Evolutionary conservation across 768 basidiomycete species (phyloP).

Genomic region (Astraeus odoratus): DNA sequence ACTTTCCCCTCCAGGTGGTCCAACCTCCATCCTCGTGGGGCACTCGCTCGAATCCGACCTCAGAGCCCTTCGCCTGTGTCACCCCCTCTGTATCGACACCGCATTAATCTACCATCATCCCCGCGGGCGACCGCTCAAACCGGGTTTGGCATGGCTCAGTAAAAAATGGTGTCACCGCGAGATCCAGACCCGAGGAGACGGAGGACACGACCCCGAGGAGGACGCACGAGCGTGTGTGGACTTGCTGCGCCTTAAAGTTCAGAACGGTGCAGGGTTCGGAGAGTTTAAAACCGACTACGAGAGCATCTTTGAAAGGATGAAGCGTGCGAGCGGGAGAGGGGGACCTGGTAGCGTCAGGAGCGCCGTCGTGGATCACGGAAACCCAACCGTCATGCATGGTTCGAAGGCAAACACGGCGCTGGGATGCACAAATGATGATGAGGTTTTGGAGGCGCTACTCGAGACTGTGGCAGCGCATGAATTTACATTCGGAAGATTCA

Average conservation of each 20-base stretch:
- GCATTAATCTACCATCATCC: constrained; percentile 89
- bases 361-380: constrained; percentile 83
- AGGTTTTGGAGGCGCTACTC: constrained; percentile 66
- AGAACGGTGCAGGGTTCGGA: constrained; percentile 72
- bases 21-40: constrained; percentile 77
- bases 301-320: constrained; percentile 82
- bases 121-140: constrained; percentile 87
- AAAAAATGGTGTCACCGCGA: constrained; percentile 88
- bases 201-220: constrained; percentile 92
- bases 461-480: constrained; percentile 59
- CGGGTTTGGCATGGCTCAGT: constrained; percentile 94
- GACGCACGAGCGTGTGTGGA: constrained; percentile 88
- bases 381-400: constrained; percentile 78
- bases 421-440: constrained; percentile 69
- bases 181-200: constrained; percentile 80
- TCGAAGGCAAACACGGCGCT: constrained; percentile 73
- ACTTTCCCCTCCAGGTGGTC: constrained; percentile 44
- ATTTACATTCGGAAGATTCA: constrained; percentile 80
- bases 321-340: constrained; percentile 40
- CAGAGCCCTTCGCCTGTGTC: constrained; percentile 77
- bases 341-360: constrained; percentile 39
- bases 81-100: constrained; percentile 88
- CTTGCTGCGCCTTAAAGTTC: constrained; percentile 74
- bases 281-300: constrained; percentile 82
- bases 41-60: constrained; percentile 97